Evolutionary conservation across 2,329 filamentous ascomycete genomes (phyloP).

Genomic region (Phialophora expanda): DNA sequence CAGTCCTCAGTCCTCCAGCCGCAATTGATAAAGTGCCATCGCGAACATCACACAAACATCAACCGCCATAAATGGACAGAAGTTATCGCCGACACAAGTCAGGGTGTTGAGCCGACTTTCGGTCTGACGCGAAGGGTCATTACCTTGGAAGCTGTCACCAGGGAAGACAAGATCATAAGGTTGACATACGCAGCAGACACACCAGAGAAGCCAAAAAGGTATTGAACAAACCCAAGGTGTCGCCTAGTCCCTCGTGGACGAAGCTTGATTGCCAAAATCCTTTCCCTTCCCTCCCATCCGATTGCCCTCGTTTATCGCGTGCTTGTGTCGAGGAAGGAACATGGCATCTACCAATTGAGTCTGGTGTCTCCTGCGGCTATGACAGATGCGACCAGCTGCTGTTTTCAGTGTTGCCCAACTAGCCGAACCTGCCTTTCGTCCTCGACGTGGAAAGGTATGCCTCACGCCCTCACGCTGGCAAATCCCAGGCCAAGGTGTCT

Average conservation of each 20-base stretch:
- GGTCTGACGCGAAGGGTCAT: not conserved
- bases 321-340: not conserved
- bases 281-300: not conserved
- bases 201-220: slow-evolving; percentile 24
- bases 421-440: not conserved
- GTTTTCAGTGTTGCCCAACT: no score
- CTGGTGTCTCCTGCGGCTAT: no score
- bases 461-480: not conserved
- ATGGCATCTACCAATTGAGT: no score
- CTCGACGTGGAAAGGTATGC: not conserved
- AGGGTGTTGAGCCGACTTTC: not conserved
- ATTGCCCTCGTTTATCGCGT: not conserved
- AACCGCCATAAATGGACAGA: not conserved
- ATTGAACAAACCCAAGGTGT: slow-evolving; percentile 39
- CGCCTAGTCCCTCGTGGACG: slow-evolving; percentile 41
- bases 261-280: slow-evolving; percentile 42
- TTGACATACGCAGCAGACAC: not conserved
- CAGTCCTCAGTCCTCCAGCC: not conserved
- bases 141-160: not conserved
- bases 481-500: not conserved
- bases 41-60: not conserved
- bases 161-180: not conserved
- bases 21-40: not conserved
- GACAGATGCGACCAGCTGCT: not conserved
- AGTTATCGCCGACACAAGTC: no score